Evolutionary conservation across 2,329 filamentous ascomycete species (phyloP).

Genomic region (Sporothrix luriei): DNA sequence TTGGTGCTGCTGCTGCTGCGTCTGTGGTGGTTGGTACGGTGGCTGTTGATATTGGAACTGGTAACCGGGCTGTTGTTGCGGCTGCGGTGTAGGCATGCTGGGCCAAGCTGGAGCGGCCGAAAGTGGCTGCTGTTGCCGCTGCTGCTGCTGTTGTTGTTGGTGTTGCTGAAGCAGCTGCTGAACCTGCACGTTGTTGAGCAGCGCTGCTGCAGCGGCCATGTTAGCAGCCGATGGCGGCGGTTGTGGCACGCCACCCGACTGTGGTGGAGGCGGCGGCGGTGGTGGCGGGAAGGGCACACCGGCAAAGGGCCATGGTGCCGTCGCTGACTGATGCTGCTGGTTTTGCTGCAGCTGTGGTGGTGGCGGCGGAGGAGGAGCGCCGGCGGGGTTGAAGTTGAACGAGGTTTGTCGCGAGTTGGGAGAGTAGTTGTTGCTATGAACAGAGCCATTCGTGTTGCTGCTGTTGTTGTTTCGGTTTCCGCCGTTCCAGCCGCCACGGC

Average conservation of each 20-base stretch:
- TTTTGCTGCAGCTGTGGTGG: conserved; percentile 43
- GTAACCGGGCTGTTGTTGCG: conserved; percentile 3
- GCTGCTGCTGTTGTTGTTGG: conserved; percentile 34
- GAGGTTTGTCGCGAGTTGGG: not conserved
- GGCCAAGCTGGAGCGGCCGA: conserved; percentile 18
- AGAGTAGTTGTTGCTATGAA: conserved; percentile 13
- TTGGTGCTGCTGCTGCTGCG: conserved; percentile 25
- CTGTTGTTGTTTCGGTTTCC: conserved; percentile 14
- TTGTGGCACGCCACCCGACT: not conserved
- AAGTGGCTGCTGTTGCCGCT: conserved; percentile 29
- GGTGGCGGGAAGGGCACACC: conserved; percentile 37
- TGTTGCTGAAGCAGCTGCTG: conserved; percentile 44
- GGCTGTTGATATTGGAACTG: conserved; percentile 29
- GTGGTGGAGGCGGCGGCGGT: conserved; percentile 42
- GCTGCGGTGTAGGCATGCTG: conserved; percentile 7
- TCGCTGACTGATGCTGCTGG: conserved; percentile 34
- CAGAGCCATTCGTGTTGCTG: conserved; percentile 4
- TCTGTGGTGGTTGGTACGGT: conserved; percentile 26
- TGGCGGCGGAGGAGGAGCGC: conserved; percentile 19
- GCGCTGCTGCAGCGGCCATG: conserved; percentile 27
- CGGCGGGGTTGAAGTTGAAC: conserved; percentile 5
- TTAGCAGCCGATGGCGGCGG: conserved; percentile 16
- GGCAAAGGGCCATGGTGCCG: conserved; percentile 31
- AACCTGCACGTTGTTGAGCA: conserved; percentile 42
- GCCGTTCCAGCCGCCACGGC: conserved; percentile 35